Base-by-base conservation (phyloP, 495 filamentous ascomycete genomes). In the Bacidia rubella region DNA sequence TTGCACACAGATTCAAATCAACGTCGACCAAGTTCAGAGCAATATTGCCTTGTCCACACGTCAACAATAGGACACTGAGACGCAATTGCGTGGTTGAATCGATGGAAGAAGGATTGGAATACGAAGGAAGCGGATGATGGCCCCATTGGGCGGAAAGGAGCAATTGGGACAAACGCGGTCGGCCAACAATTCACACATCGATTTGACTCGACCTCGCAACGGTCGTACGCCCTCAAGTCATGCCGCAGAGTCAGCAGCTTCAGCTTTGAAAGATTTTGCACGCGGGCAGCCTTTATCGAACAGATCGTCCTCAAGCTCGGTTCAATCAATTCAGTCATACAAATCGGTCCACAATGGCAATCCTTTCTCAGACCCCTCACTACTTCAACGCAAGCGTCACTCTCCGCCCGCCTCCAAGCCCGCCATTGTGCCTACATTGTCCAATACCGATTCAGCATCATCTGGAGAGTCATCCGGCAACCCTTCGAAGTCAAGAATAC, bases 261-360 rank as follows among this genome's bases (percentile, higher is more conserved):
- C 57, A 17, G 41, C 52, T 17, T 22, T 59, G 25, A 49, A 41
- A 35, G 48, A 51, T 39, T 55, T 54, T 17, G 65, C 58, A 27
- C 54, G 56, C 25, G 57, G 61, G 41, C 61, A 57, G 55, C 12
- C 57, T 51, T 23, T 52, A 51, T 38, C 55, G 35, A 39, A 60
- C 57, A 22, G 57, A 56, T 52, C 53, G 54, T 54, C 39, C 53
- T 12, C 47, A 56, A 43, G 41, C 53, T 55, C 56, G 59, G 39
- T 22, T 55, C 40, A 22, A 52, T 53, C 44, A 48, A 19, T 44
- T 58, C 3, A 61, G 52, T 49, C 24, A 25, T 1, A 24, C n/a
- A 50, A 43, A 29, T n/a, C n/a, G n/a, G n/a, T n/a, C n/a, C n/a
- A 47, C 22, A 38, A 11, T 29, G 47, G 47, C 47, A 38, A 50